phyloP scores from a whole-genome alignment of 2,329 filamentous ascomycete species.

The Rhynchosporium graminicola region DNA sequence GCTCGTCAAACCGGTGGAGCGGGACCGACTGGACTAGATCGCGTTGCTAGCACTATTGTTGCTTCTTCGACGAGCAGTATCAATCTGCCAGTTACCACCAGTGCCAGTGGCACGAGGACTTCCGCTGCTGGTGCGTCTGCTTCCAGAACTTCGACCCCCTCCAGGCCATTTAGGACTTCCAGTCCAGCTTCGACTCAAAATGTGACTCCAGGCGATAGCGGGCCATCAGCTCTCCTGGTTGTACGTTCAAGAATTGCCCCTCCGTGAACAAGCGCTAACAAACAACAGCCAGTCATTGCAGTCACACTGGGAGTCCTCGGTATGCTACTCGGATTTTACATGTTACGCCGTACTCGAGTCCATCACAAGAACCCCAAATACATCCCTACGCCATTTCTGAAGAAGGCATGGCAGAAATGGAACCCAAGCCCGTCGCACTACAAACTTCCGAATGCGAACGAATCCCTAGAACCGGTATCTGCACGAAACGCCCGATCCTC shows the following conservation, averaged over 20 bases:
- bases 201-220: background rate
- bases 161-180: constrained; percentile 9
- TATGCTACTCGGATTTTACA: constrained; percentile 27
- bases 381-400: constrained; percentile 52
- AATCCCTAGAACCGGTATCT: constrained; percentile 45
- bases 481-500: constrained; percentile 26
- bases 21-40: background rate
- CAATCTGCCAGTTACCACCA: background rate
- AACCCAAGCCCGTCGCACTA: constrained; percentile 36
- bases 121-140: background rate
- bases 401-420: constrained; percentile 54
- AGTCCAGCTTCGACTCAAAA: constrained; percentile 5
- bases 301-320: constrained; percentile 28
- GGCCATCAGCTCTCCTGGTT: constrained; percentile 9
- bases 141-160: constrained; percentile 8
- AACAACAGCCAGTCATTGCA: constrained; percentile 18
- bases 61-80: background rate
- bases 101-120: background rate
- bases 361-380: constrained; percentile 51
- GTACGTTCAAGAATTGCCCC: constrained; percentile 11
- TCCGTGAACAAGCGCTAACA: background rate
- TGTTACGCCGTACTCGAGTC: constrained; percentile 45
- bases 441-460: constrained; percentile 38
- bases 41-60: background rate
- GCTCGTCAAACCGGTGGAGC: background rate